Evolutionary conservation across 2,329 filamentous ascomycete species (phyloP), one percentile per base, ranked within the genome.

Genomic region (Ploettnerulaceae sp.): DNA sequence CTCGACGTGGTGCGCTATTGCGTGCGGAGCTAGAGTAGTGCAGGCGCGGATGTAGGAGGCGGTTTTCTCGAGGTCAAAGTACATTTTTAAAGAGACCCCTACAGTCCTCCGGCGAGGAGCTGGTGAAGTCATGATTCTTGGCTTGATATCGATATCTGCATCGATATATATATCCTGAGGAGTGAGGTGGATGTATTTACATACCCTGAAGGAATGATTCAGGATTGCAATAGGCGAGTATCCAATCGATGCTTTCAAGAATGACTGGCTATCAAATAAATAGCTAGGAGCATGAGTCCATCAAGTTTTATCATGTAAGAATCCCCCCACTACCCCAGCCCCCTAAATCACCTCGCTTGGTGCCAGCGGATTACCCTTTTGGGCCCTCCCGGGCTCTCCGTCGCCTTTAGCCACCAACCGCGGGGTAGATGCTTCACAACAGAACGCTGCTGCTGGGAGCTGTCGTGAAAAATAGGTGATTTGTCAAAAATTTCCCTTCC

Each of bases 31-130:
- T 18, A 71, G 66, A 15, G 71, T 63, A 29, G 76, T 62, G 7
- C 70, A 70, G 22, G 68, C 55, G 11, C 78, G 66, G 12, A 84
- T 68, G 61, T 82, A 84, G 45, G 71, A 60, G 35, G 73, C 67
- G 1, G 85, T 89, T 51, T 74, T 72, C 8, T 75, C 67, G 7
- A 82, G 75, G 51, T 82, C 78, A 68, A 90, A 90, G 74, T 90
- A 89, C 79, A 89, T 86, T 61, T 89, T 89, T 29, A 84, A 79
- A 36, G 81, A 85, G 54, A 88, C 81, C 64, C 85, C 84, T 49
- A 89, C 73, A 51, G 89, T 71, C 59, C 80, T 81, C n/a, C 28
- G 39, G 3, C 9, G 32, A 17, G 24, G n/a, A 18, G 24, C 21
- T 6, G 26, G 14, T 29, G 32, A 15, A 22, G 32, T 5, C 34